A percentile compares a stretch with the other conserved stretches of the same genome.
These are phyloP conservation scores for Populus hybrid DNA, from an alignment of 441 rosid species.

Conservation along the genomic window DNA sequence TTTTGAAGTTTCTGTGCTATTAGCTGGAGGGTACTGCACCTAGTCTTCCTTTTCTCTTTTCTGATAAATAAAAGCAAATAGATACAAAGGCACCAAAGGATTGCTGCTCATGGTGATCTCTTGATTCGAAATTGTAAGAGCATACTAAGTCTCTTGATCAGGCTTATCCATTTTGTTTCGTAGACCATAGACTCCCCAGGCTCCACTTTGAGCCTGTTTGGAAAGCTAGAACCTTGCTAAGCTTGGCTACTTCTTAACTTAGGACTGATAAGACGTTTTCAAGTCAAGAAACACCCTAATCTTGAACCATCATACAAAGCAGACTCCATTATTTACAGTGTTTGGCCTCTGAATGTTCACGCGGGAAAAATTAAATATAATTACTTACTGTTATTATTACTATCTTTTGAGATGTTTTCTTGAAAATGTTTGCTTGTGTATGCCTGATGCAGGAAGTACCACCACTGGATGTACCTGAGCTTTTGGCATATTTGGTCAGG, in stretches of 20 bases:
- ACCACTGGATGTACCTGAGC: slow-evolving; percentile 86
- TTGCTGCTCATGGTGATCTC: background rate
- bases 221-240: background rate
- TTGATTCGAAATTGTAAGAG: background rate
- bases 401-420: background rate
- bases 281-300: background rate
- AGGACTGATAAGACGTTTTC: background rate
- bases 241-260: background rate
- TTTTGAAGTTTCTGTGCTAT: background rate
- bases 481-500: slow-evolving; percentile 83
- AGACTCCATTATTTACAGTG: background rate
- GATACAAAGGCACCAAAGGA: background rate
- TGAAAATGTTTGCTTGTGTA: slow-evolving; percentile 14
- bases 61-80: background rate
- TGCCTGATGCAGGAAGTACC: slow-evolving; percentile 60
- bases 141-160: background rate
- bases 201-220: background rate
- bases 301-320: background rate
- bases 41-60: background rate
- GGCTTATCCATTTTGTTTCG: background rate
- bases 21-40: background rate
- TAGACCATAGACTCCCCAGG: background rate
- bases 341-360: background rate
- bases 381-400: background rate
- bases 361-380: background rate